phyloP scores from a whole-genome alignment of 2,329 filamentous ascomycete genomes.

The Botrytis byssoidea region DNA sequence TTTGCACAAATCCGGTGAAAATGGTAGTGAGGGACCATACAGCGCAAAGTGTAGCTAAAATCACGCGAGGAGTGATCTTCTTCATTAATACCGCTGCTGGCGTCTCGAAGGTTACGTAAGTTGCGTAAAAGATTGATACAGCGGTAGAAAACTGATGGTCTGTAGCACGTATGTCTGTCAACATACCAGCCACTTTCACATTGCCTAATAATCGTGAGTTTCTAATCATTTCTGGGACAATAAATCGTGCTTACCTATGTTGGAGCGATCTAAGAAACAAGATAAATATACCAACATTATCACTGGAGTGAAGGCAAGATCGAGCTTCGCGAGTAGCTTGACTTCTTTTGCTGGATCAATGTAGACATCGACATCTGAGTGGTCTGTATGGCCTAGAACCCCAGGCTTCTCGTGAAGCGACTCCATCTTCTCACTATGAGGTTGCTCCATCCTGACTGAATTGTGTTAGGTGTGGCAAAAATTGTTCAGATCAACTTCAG shows the following conservation, averaged over 20 bases:
- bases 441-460: constrained; percentile 13
- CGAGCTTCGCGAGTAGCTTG: constrained; percentile 49
- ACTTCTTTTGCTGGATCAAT: constrained; percentile 48
- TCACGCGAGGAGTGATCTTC: constrained; percentile 45
- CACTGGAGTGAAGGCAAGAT: constrained; percentile 49
- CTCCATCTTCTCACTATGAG: constrained; percentile 16
- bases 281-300: constrained; percentile 56
- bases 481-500: neutral
- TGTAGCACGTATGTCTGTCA: constrained; percentile 26
- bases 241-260: constrained; percentile 42
- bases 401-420: constrained; percentile 8
- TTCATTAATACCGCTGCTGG: constrained; percentile 50
- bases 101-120: constrained; percentile 50
- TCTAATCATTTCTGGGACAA: neutral
- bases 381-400: neutral
- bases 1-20: constrained; percentile 47
- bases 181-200: constrained; percentile 30
- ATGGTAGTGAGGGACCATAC: constrained; percentile 50
- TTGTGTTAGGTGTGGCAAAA: neutral
- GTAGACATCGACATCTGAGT: constrained; percentile 22
- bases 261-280: constrained; percentile 55
- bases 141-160: constrained; percentile 28
- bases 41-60: constrained; percentile 39
- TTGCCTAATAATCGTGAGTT: constrained; percentile 44
- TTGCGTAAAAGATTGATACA: constrained; percentile 52